Evolutionary conservation across 768 basidiomycete species (phyloP).

Genomic region (Pulveroboletus sp.): DNA sequence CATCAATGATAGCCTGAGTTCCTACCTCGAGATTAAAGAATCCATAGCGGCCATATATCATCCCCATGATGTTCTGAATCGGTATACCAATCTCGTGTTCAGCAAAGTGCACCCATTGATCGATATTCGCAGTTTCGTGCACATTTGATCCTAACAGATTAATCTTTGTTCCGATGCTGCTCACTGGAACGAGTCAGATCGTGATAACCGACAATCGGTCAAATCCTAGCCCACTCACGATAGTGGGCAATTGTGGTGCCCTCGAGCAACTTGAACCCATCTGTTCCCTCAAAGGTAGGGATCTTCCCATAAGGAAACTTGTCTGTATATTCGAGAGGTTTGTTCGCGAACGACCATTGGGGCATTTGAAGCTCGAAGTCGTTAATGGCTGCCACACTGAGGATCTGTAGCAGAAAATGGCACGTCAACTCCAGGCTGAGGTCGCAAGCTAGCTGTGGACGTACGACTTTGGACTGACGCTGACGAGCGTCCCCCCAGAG

Average conservation of each 20-base stretch:
- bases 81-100: slow-evolving; percentile 9
- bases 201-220: not conserved
- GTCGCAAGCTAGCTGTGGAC: not conserved
- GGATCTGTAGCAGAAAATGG: slow-evolving; percentile 3
- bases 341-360: slow-evolving; percentile 13
- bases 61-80: not conserved
- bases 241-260: slow-evolving; percentile 22
- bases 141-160: slow-evolving; percentile 7
- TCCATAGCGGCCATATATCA: slow-evolving; percentile 1
- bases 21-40: slow-evolving; percentile 10
- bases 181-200: slow-evolving; percentile 1
- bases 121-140: slow-evolving; percentile 8
- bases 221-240: slow-evolving; percentile 4
- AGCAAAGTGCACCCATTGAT: slow-evolving; percentile 14
- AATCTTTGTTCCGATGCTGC: slow-evolving; percentile 11
- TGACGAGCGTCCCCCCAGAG: slow-evolving; percentile 18
- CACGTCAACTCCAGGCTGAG: not conserved
- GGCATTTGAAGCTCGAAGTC: slow-evolving; percentile 11
- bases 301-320: slow-evolving; percentile 23
- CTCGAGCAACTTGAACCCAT: slow-evolving; percentile 18
- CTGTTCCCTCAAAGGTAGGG: slow-evolving; percentile 17
- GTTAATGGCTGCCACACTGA: slow-evolving; percentile 19
- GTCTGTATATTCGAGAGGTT: slow-evolving; percentile 5
- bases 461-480: slow-evolving; percentile 22
- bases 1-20: no score